phyloP scores from a whole-genome alignment of 108 stramenopile genomes.

The Craspedostauros australis region DNA sequence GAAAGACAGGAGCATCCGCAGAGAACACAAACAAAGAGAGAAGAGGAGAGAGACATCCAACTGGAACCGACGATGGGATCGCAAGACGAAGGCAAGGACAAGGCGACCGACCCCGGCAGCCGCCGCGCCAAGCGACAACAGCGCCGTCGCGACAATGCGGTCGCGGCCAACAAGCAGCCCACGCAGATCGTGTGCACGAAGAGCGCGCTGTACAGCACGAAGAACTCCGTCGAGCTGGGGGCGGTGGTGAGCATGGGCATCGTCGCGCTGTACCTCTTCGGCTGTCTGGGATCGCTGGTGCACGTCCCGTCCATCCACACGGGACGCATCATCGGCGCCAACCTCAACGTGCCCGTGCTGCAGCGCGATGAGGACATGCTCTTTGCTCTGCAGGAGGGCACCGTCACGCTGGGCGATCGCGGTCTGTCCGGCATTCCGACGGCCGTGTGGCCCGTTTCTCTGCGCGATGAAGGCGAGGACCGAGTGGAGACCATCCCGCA shows the following conservation, averaged over 20 bases:
- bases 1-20: too few relatives aligned
- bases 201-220: neutral
- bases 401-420: neutral
- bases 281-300: conserved; percentile 22
- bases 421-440: conserved; percentile 23
- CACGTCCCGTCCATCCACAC: conserved; percentile 25
- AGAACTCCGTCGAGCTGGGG: conserved; percentile 26
- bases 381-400: too few relatives aligned
- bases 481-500: conserved; percentile 58
- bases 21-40: too few relatives aligned
- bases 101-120: too few relatives aligned
- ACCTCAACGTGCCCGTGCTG: conserved; percentile 18
- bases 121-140: too few relatives aligned
- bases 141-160: too few relatives aligned
- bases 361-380: conserved; percentile 2
- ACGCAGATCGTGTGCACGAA: conserved; percentile 29
- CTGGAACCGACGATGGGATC: too few relatives aligned
- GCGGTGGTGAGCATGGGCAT: conserved; percentile 19
- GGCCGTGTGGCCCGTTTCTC: conserved; percentile 60
- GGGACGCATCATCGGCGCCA: conserved; percentile 3
- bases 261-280: conserved; percentile 30
- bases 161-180: too few relatives aligned
- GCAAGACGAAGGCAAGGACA: too few relatives aligned
- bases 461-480: conserved; percentile 50
- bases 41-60: too few relatives aligned